Conservation (phyloP, 2,329 filamentous ascomycete genomes). For the Atkinsonella hypoxylon region DNA sequence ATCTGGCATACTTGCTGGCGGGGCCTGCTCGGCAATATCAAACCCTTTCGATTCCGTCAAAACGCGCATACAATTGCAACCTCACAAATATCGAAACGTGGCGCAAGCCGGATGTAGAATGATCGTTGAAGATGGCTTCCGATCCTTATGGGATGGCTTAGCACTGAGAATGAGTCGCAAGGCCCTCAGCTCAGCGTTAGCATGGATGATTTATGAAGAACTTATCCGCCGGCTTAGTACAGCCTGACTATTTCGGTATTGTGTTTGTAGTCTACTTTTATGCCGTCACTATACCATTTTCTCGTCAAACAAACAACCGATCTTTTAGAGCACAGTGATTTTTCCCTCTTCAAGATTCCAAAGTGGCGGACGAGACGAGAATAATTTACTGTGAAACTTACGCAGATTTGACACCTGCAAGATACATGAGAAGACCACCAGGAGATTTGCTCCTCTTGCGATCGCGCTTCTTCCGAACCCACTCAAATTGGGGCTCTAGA, state of each 20-base stretch:
- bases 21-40: constrained; percentile 73
- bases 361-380: neutral
- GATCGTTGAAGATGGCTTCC: constrained; percentile 67
- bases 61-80: constrained; percentile 85
- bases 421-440: constrained; percentile 39
- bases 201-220: constrained; percentile 96
- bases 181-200: constrained; percentile 83
- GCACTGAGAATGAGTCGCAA: constrained; percentile 82
- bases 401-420: constrained; percentile 32
- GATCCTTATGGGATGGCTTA: constrained; percentile 75
- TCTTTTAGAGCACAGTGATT: too few species aligned
- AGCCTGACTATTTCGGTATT: neutral
- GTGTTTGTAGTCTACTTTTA: neutral
- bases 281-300: neutral
- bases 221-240: constrained; percentile 50
- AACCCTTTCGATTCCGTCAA: constrained; percentile 98
- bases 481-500: constrained; percentile 38
- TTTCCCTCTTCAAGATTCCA: neutral
- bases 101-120: constrained; percentile 64
- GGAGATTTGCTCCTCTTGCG: constrained; percentile 45
- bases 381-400: neutral
- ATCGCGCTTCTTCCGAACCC: constrained; percentile 44
- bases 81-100: constrained; percentile 71
- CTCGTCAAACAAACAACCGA: neutral
- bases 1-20: constrained; percentile 70